Conservation (phyloP, 108 stramenopile genomes). For the Stephanodiscus minutulus region DNA sequence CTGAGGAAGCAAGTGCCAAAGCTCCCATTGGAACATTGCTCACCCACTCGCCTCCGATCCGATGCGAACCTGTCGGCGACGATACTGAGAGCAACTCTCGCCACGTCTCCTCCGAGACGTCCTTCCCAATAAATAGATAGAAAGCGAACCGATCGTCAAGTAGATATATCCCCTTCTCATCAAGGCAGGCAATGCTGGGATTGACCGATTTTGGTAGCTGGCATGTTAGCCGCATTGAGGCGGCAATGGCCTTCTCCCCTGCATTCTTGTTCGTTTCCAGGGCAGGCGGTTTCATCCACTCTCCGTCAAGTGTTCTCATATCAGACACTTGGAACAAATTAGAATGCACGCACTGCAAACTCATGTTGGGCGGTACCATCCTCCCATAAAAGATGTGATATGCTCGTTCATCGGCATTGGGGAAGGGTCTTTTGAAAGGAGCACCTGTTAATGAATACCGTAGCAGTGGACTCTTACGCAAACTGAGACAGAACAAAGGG, state of each 20-base stretch:
- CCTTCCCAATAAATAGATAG: conserved; percentile 58
- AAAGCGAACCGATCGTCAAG: conserved; percentile 63
- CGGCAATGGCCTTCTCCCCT: conserved; percentile 41
- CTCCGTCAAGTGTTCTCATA: conserved; percentile 51
- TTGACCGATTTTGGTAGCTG: conserved; percentile 54
- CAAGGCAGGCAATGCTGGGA: conserved; percentile 58
- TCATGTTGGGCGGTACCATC: conserved; percentile 52
- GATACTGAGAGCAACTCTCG: conserved; percentile 34
- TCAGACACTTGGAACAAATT: conserved; percentile 47
- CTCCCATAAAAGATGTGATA: conserved; percentile 58
- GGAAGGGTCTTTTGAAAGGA: conserved; percentile 44
- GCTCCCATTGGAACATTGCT: conserved; percentile 28
- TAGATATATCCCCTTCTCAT: conserved; percentile 65
- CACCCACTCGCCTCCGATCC: conserved; percentile 11
- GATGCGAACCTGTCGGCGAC: neutral
- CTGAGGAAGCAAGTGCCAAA: conserved; percentile 27
- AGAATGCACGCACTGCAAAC: conserved; percentile 65
- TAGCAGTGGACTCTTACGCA: conserved; percentile 70
- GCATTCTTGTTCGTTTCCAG: conserved; percentile 21
- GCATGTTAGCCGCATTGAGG: conserved; percentile 51
- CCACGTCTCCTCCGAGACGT: conserved; percentile 50
- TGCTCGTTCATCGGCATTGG: conserved; percentile 80
- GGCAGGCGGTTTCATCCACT: conserved; percentile 45
- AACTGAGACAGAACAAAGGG: conserved; percentile 82
- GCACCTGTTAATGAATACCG: conserved; percentile 35